Evolutionary conservation across 306 rosid species (phyloP).

Genomic region (Leucaena leucocephala): DNA sequence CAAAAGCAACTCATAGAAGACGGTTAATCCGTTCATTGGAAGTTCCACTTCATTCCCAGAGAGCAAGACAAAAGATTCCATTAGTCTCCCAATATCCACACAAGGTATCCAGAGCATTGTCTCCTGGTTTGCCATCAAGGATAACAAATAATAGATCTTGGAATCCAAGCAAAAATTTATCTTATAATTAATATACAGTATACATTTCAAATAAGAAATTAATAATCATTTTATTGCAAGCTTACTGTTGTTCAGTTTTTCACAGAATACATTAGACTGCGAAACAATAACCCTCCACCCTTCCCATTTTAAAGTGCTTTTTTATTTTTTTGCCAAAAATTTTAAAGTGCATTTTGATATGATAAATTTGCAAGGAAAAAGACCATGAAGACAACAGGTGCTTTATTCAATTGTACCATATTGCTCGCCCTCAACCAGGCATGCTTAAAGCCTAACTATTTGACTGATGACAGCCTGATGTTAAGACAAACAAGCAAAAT

Average conservation of each 20-base stretch:
- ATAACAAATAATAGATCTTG: background rate
- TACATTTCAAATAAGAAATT: background rate
- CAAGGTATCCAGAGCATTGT: background rate
- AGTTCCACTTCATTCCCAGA: background rate
- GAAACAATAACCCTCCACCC: background rate
- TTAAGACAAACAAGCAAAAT: background rate
- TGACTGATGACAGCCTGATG: background rate
- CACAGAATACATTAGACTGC: background rate
- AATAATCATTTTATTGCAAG: background rate
- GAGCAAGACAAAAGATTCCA: background rate
- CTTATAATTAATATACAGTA: background rate
- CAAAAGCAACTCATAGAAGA: background rate
- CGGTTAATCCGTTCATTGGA: background rate
- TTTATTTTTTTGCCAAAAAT: no score
- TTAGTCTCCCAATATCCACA: background rate
- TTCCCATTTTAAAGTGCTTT: background rate
- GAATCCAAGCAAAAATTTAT: background rate
- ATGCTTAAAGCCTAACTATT: background rate
- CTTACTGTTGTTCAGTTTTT: background rate
- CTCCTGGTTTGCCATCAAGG: background rate
- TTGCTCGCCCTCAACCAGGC: background rate
- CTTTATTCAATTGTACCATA: background rate
- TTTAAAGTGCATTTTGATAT: background rate
- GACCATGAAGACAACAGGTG: background rate
- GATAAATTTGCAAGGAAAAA: background rate